These are phyloP conservation scores for Aureobasidium namibiae DNA, from an alignment of 2,329 filamentous ascomycete genomes.

Conservation along the genomic window DNA sequence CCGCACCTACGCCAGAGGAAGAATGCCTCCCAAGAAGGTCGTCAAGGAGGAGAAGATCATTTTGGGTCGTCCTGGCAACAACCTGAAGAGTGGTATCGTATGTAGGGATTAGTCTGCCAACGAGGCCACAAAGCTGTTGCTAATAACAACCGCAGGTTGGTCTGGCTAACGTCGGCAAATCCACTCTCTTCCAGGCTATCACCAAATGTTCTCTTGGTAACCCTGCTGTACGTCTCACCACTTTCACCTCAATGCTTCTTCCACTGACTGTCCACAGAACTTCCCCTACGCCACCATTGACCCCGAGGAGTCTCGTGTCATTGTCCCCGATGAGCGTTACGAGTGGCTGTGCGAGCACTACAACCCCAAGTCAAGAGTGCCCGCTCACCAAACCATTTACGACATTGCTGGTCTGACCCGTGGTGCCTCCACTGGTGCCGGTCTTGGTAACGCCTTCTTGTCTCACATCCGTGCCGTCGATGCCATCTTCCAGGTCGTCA, in stretches of 20 bases:
- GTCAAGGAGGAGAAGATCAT: conserved; percentile 92
- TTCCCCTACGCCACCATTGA: conserved; percentile 99
- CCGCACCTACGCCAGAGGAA: conserved; percentile 52
- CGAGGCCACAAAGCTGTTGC: neutral
- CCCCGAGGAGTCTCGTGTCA: conserved; percentile 93
- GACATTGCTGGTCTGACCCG: conserved; percentile 96
- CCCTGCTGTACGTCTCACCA: conserved; percentile 63
- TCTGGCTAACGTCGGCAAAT: conserved; percentile 98
- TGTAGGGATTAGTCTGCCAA: conserved; percentile 43
- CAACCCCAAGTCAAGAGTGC: conserved; percentile 95
- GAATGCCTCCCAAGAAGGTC: conserved; percentile 93
- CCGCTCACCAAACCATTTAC: conserved; percentile 95
- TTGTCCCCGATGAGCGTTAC: conserved; percentile 92
- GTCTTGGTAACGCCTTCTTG: conserved; percentile 95
- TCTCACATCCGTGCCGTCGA: conserved; percentile 83
- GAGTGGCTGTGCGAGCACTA: conserved; percentile 96
- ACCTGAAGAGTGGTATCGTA: conserved; percentile 95
- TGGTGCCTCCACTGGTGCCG: conserved; percentile 92
- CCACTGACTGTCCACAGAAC: conserved; percentile 49
- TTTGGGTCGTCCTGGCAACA: conserved; percentile 93
- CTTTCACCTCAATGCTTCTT: conserved; percentile 4
- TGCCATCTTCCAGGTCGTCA: conserved; percentile 33
- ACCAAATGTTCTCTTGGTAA: conserved; percentile 97
- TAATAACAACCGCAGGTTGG: conserved; percentile 60
- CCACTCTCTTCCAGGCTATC: conserved; percentile 98